These are phyloP conservation scores for Verticillium albo-atrum DNA, from an alignment of 2,329 filamentous ascomycete genomes.

Conservation along the genomic window DNA sequence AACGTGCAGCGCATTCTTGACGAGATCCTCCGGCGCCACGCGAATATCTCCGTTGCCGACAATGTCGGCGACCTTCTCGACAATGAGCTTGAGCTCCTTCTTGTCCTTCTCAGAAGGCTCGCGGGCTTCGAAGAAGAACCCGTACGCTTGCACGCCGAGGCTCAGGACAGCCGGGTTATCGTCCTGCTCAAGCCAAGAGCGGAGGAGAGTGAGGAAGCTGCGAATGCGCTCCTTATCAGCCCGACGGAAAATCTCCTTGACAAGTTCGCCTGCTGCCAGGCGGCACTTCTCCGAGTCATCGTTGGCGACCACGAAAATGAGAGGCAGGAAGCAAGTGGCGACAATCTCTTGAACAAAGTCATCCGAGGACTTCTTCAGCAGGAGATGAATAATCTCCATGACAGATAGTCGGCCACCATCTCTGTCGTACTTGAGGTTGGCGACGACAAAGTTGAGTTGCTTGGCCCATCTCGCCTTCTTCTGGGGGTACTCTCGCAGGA, in stretches of 20 bases:
- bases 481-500: slow-evolving; percentile 91
- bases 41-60: slow-evolving; percentile 50
- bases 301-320: slow-evolving; percentile 82
- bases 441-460: slow-evolving; percentile 82
- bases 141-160: slow-evolving; percentile 75
- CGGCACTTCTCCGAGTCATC: slow-evolving; percentile 85
- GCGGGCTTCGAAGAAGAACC: slow-evolving; percentile 73
- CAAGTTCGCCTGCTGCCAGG: slow-evolving; percentile 71
- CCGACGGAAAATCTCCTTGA: slow-evolving; percentile 76
- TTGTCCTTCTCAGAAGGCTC: slow-evolving; percentile 54
- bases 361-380: slow-evolving; percentile 81
- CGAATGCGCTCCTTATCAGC: slow-evolving; percentile 69
- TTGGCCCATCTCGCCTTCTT: slow-evolving; percentile 84
- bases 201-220: slow-evolving; percentile 66
- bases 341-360: slow-evolving; percentile 80
- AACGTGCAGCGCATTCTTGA: slow-evolving; percentile 69
- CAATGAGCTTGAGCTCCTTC: slow-evolving; percentile 63
- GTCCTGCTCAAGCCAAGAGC: slow-evolving; percentile 71
- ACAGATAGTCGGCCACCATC: slow-evolving; percentile 86
- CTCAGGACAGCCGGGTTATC: slow-evolving; percentile 67
- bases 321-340: slow-evolving; percentile 75
- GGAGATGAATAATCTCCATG: slow-evolving; percentile 82
- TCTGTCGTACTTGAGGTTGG: slow-evolving; percentile 87
- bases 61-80: slow-evolving; percentile 48
- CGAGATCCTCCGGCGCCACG: slow-evolving; percentile 62